Evolutionary conservation across 148 eudicot species (phyloP), one percentile per base, ranked within the genome.

Genomic region (Rhododendron mucronatum): DNA sequence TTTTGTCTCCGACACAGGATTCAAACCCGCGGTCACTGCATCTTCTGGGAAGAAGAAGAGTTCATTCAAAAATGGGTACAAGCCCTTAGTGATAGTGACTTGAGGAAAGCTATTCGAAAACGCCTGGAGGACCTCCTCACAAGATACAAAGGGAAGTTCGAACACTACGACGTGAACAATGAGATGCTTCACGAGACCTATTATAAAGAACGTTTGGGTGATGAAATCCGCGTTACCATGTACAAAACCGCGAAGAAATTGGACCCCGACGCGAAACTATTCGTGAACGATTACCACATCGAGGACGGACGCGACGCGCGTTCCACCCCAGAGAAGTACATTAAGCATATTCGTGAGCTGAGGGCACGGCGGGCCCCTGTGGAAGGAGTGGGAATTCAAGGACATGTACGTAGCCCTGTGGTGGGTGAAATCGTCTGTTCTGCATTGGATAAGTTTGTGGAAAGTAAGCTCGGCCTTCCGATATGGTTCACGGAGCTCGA

Each of bases 401-500:
- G 97, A 30, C 99, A 94, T n/a, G 94, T 95, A 18, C 95, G 91
- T 78, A 88, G 85, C 82, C 99, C 51, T 2, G 21, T 98, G 5
- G 92, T 93, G 2, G 99, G 98, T 35, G 85, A 98, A 0, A 88
- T 94, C 50, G 95, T 96, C 16, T 90, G 93, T 81, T 91, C 93
- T 11, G 96, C 98, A 35, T 88, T 96, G 7, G 97, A 96, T 65
- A 90, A 94, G 81, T 41, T 41, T 5, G 77, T 95, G 87, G 98
- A 39, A 5, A 39, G 94, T 2, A 89, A 88, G 80, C 95, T 96
- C 3, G 98, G 99, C 6, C 94, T 95, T 73, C 99, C 97, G 4
- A 89, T 96, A 30, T 96, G 99, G 99, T 95, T 95, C 88, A 96
- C 98, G 0, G 99, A 95, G 86, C 90, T 96, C 7, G 99, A 96